phyloP scores from a whole-genome alignment of 2,329 filamentous ascomycete species.

The Scleromitrula shiraiana region DNA sequence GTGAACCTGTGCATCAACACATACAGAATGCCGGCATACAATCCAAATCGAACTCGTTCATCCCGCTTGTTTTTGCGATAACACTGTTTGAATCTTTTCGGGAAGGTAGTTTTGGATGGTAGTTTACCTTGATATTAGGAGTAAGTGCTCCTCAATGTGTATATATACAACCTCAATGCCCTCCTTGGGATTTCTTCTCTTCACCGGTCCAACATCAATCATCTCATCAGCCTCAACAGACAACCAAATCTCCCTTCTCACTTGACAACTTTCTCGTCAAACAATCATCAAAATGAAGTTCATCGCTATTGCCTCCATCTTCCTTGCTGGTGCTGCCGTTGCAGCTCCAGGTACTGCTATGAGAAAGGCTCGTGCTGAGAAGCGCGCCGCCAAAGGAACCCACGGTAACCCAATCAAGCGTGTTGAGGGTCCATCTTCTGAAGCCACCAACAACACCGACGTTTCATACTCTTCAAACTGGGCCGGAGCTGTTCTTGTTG shows the following conservation, averaged over 20 bases:
- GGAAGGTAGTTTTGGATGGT: constrained; percentile 6
- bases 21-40: constrained; percentile 4
- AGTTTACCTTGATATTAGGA: not conserved
- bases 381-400: constrained; percentile 22
- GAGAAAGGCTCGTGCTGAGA: constrained; percentile 30
- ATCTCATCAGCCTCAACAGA: not conserved
- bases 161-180: constrained; percentile 6
- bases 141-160: not conserved
- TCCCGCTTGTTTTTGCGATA: not conserved
- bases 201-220: constrained; percentile 8
- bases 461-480: constrained; percentile 49
- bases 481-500: constrained; percentile 48
- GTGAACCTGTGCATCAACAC: not conserved
- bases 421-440: constrained; percentile 26
- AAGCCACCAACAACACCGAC: constrained; percentile 33
- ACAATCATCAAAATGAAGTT: constrained; percentile 40
- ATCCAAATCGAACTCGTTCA: not conserved
- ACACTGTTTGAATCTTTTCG: not conserved
- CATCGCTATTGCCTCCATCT: constrained; percentile 31
- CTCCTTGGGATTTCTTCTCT: not conserved
- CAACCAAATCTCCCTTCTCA: not conserved
- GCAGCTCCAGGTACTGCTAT: constrained; percentile 38
- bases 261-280: not conserved
- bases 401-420: constrained; percentile 27
- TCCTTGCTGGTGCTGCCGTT: constrained; percentile 36